Evolutionary conservation across 2,329 filamentous ascomycete genomes (phyloP), one percentile per base, ranked within the genome.

Genomic region (Trichoderma koningiopsis): DNA sequence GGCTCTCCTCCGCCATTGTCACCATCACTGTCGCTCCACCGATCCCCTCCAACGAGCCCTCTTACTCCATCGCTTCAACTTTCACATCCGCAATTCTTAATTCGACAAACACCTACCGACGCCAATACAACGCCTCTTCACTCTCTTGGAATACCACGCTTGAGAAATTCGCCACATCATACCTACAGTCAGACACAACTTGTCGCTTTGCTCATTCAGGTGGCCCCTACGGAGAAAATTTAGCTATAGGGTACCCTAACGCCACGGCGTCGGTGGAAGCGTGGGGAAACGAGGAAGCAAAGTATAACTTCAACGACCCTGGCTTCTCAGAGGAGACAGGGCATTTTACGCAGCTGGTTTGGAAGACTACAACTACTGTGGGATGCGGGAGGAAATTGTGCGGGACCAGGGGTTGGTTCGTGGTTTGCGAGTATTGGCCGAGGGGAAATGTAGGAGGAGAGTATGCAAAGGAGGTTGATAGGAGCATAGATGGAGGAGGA

Each of bases 301-400:
- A 81, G 6, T 94, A 92, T 76, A 78, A 90, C 73, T 94, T 87
- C 76, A 72, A 75, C 2, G 76, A 84, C 0, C 85, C 85, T 0
- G 84, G 84, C 0, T 93, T 91, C 74, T 80, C 75, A 10, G 81
- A 88, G 72, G 77, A 80, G 40, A 91, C 90, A 22, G 91, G 90
- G 0, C 90, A 92, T 76, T 93, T 93, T 73, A 91, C 90, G 1
- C 90, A 92, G 81, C 78, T 93, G 7, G 90, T 93, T 6, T 93
- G 91, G 91, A 87, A 85, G 77, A 78, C 81, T 29, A 91, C 88
- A 1, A 88, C 81, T 7, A 81, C 82, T 53, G 85, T 91, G 0
- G 89, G 89, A 0, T 93, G 85, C 68, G 84, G 76, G 29, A 79
- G 78, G 68, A 79, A 72, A 71, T 70, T 83, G 55, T 87, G 84